Percentiles rank a stretch among this genome's conserved stretches.
Evolutionary conservation across 371 early-diverging fungal genomes (phyloP).

Genomic region (Circinella umbellata): DNA sequence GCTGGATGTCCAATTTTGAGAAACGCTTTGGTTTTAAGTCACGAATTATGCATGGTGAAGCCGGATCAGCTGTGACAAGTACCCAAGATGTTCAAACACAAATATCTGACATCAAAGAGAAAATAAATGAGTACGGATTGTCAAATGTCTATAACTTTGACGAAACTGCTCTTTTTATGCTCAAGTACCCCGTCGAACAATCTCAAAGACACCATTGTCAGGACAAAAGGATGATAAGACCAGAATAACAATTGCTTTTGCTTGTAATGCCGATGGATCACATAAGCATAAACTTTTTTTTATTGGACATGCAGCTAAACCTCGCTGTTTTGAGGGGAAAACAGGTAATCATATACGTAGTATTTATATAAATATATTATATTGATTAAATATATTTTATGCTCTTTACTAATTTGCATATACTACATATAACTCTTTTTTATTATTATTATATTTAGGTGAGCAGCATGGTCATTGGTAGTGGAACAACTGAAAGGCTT

Average conservation of each 20-base stretch:
- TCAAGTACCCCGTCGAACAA: conserved; percentile 18
- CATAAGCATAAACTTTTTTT: conserved; percentile 5
- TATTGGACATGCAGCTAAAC: conserved; percentile 11
- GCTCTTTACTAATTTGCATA: too few species aligned
- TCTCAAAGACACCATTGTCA: conserved; percentile 8
- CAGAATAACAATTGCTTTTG: conserved; percentile 2
- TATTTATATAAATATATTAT: too few species aligned
- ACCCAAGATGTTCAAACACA: neutral
- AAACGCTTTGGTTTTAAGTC: conserved; percentile 5
- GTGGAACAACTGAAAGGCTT: conserved; percentile 13
- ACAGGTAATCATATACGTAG: neutral
- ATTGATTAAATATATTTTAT: too few species aligned
- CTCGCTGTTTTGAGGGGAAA: conserved; percentile 1
- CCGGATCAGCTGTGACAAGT: neutral
- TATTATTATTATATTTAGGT: neutral
- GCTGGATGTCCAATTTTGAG: conserved; percentile 10
- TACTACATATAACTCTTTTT: too few species aligned
- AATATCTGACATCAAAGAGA: conserved; percentile 5
- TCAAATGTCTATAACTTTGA: conserved; percentile 15
- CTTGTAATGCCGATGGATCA: conserved; percentile 11
- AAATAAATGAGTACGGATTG: conserved; percentile 1
- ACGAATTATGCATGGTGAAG: conserved; percentile 13
- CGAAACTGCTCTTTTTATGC: conserved; percentile 24
- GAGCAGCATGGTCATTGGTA: neutral
- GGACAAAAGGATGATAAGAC: conserved; percentile 15